Evolutionary conservation across 306 rosid species (phyloP).

Genomic region (Cicer bijugum): DNA sequence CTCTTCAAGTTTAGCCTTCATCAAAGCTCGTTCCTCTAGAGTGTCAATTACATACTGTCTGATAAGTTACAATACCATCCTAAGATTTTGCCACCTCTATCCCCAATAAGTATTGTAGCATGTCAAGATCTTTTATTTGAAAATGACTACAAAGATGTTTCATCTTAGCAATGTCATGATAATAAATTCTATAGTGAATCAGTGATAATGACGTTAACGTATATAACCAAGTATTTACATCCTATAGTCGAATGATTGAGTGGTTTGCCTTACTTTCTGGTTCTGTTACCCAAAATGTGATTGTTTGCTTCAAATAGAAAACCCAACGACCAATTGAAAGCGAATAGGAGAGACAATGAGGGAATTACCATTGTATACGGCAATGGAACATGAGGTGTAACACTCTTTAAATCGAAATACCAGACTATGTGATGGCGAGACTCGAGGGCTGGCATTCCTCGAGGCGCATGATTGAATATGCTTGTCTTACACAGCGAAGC

Average conservation of each 20-base stretch:
- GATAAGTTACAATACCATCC: too few species aligned
- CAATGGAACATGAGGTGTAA: not conserved
- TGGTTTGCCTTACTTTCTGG: too few species aligned
- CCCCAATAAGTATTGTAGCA: not conserved
- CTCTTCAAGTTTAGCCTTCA: too few species aligned
- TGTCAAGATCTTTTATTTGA: too few species aligned
- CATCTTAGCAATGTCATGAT: not conserved
- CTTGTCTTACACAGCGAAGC: not conserved
- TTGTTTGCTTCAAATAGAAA: not conserved
- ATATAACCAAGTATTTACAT: too few species aligned
- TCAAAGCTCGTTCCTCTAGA: too few species aligned
- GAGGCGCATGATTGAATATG: not conserved
- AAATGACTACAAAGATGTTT: too few species aligned
- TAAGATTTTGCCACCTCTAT: too few species aligned
- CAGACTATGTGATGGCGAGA: constrained; percentile 1
- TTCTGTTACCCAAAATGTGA: not conserved
- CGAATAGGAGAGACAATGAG: not conserved
- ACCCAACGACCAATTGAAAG: not conserved
- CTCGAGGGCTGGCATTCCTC: not conserved
- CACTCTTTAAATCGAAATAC: not conserved
- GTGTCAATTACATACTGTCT: too few species aligned
- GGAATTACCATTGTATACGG: not conserved
- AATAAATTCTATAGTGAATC: too few species aligned
- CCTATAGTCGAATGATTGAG: too few species aligned
- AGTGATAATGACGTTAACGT: too few species aligned